A percentile compares a stretch with the other conserved stretches of the same genome.
Evolutionary conservation across 805 yeast species (phyloP).

Genomic region (Yamadazyma laniorum): DNA sequence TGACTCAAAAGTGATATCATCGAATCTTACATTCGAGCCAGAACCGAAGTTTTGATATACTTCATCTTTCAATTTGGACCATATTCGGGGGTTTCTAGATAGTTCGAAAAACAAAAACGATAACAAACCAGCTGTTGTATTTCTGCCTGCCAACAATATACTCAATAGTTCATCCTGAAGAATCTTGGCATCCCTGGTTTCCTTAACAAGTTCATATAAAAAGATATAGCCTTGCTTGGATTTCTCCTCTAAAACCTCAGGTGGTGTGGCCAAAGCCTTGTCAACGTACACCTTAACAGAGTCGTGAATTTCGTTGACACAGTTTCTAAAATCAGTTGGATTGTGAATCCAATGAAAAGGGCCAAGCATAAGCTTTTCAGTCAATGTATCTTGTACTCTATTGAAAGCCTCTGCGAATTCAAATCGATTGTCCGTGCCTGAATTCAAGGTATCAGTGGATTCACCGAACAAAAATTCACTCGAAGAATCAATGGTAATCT

Average conservation of each 20-base stretch:
- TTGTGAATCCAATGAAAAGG: conserved; percentile 24
- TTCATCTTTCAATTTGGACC: conserved; percentile 27
- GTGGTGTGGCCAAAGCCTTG: conserved; percentile 28
- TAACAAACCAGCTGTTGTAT: conserved; percentile 35
- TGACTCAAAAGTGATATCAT: conserved; percentile 30
- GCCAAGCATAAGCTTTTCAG: conserved; percentile 26
- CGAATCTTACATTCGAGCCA: conserved; percentile 14
- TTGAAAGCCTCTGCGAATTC: conserved; percentile 29
- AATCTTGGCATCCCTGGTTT: conserved; percentile 35
- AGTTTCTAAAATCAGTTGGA: conserved; percentile 29
- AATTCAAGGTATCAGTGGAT: conserved; percentile 21
- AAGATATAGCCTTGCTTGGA: conserved; percentile 27
- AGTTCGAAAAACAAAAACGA: conserved; percentile 32
- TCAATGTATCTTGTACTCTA: conserved; percentile 23
- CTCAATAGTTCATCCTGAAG: conserved; percentile 40
- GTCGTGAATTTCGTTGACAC: conserved; percentile 28
- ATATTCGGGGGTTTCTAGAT: conserved; percentile 30
- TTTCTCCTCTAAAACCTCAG: conserved; percentile 25
- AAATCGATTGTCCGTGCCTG: conserved; percentile 23
- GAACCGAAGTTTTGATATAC: conserved; percentile 25
- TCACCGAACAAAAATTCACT: conserved; percentile 43
- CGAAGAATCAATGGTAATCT: conserved; percentile 39
- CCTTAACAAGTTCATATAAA: conserved; percentile 39
- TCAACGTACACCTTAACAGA: conserved; percentile 29
- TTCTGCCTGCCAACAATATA: conserved; percentile 39